Base-by-base conservation (phyloP, 768 basidiomycete species). In the Boletus rubescentipes region DNA sequence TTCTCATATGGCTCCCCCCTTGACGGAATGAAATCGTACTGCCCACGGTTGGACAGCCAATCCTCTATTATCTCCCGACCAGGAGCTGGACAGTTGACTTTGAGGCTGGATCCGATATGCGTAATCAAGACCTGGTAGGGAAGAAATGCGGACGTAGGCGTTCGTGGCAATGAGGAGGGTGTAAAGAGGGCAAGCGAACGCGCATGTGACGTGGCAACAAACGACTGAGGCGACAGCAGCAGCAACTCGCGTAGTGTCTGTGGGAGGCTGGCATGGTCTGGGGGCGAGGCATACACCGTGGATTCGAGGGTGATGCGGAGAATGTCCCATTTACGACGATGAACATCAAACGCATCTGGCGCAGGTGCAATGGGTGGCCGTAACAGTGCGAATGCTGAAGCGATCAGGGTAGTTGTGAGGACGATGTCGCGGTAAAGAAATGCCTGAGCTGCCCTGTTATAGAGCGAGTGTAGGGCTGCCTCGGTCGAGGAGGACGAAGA, bases 291-390 rank as follows among this genome's bases (percentile, higher is more conserved):
- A 63, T 87, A 90, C 26, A 89, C 71, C 1, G 86, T 89, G 1
- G 85, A 82, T 66, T 93, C 90, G 50, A 91, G 78, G 0, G 90
- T 93, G 57, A 93, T 86, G 23, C 91, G 80, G 8, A 93, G 83
- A 51, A 93, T 83, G 63, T 93, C 91, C 91, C 91, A 93, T 73
- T 91, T 92, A 51, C 85, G 77, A 16, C 91, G 82, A 44, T 77
- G 73, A 20, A 79, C 72, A 51, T 78, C 74, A 5, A 83, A 74
- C 4, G 61, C 43, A 54, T 84, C 84, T 38, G 62, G 59, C 0
- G 50, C 51, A 7, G 61, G 66, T 7, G 54, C 49, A 12, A 67
- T 61, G 6, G 74, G 82, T 4, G 76, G 74, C 15, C 66, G 77
- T 57, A 93, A 63, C 31, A 89, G 69, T 9, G 80, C 64, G 66